Evolutionary conservation across 202 grass and related monocot species (phyloP).

Genomic region (Setaria italica): DNA sequence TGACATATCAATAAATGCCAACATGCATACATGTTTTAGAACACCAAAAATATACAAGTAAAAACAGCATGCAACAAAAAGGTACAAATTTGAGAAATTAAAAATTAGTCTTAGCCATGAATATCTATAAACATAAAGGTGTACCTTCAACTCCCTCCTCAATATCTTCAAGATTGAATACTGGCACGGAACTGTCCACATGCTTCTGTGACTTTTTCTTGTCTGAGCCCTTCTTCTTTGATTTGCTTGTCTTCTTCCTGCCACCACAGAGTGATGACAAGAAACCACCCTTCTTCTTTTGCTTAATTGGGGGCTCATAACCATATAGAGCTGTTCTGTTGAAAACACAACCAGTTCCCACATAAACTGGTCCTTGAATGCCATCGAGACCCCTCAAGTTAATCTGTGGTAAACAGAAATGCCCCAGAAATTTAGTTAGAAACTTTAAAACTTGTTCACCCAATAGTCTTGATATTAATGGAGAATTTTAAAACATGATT

Average conservation of each 20-base stretch:
- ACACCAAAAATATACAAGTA: conserved; percentile 13
- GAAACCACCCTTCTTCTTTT: conserved; percentile 64
- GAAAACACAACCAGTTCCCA: conserved; percentile 92
- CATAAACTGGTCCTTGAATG: conserved; percentile 91
- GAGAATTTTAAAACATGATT: conserved; percentile 4
- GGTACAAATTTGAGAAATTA: conserved; percentile 5
- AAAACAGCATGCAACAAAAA: neutral
- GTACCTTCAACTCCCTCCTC: conserved; percentile 98
- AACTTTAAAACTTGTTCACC: conserved; percentile 27
- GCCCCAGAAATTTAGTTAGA: conserved; percentile 1
- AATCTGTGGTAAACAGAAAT: conserved; percentile 58
- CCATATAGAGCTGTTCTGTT: conserved; percentile 87
- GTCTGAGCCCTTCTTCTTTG: conserved; percentile 84
- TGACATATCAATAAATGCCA: conserved; percentile 51
- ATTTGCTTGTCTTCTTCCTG: conserved; percentile 80
- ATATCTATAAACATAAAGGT: conserved; percentile 30
- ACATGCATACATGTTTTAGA: conserved; percentile 33
- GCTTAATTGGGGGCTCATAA: conserved; percentile 84
- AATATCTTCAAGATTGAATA: conserved; percentile 97
- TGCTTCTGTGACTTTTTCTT: conserved; percentile 92
- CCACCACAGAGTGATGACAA: conserved; percentile 83
- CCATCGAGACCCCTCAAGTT: conserved; percentile 91
- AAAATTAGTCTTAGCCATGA: neutral
- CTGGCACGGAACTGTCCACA: conserved; percentile 84
- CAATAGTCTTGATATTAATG: neutral